phyloP scores from a whole-genome alignment of 2,329 filamentous ascomycete genomes.

The Helminthosporium solani region DNA sequence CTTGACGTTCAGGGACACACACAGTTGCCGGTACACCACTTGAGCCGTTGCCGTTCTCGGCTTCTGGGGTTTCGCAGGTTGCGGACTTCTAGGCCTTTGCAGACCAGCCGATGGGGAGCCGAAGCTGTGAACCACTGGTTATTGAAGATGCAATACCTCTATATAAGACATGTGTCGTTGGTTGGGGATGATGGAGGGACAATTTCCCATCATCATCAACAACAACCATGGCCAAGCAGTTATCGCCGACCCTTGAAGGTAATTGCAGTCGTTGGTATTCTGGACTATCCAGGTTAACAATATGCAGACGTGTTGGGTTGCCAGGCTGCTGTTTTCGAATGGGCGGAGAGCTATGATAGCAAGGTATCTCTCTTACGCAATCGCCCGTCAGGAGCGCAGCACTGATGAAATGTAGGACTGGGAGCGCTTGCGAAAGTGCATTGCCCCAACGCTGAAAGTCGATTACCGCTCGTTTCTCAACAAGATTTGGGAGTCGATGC shows the following conservation, averaged over 20 bases:
- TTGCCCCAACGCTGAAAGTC: conserved; percentile 64
- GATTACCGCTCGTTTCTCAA: conserved; percentile 65
- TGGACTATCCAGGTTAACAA: conserved; percentile 17
- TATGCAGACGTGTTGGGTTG: conserved; percentile 52
- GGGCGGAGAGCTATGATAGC: conserved; percentile 66
- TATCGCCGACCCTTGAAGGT: conserved; percentile 40
- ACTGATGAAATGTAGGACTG: conserved; percentile 50
- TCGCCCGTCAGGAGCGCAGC: not conserved
- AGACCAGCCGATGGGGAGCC: conserved; percentile 33
- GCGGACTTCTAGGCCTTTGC: conserved; percentile 15
- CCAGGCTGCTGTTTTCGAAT: conserved; percentile 57
- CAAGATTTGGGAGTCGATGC: conserved; percentile 59
- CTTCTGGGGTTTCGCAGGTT: conserved; percentile 23
- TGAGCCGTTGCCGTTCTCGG: conserved; percentile 21
- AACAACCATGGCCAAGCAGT: conserved; percentile 34
- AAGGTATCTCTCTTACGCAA: conserved; percentile 44
- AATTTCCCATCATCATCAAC: no score
- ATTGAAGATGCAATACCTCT: not conserved
- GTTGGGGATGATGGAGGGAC: not conserved
- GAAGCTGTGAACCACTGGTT: conserved; percentile 21
- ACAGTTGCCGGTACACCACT: conserved; percentile 5
- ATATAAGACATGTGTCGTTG: not conserved
- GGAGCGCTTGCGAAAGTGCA: conserved; percentile 59
- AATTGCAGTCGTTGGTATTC: conserved; percentile 6
- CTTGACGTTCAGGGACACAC: conserved; percentile 21